Conservation (phyloP, 1,139 yeast genomes). For the Spathaspora sp. region DNA sequence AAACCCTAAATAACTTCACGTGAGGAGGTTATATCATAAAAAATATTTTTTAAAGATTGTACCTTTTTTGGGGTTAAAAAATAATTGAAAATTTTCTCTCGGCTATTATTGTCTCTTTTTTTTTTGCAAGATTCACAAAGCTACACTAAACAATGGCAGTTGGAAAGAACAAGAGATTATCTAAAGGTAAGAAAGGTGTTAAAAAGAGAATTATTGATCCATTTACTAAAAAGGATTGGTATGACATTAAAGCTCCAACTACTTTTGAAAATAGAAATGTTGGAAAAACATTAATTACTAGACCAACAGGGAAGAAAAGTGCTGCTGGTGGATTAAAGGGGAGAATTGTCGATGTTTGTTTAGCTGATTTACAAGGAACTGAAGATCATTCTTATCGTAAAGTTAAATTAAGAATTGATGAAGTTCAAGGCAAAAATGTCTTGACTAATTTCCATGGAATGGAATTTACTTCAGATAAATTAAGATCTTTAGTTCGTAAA, state of each 20-base stretch:
- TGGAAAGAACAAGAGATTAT: constrained; percentile 54
- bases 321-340: constrained; percentile 56
- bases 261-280: constrained; percentile 52
- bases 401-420: constrained; percentile 53
- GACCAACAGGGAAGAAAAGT: constrained; percentile 51
- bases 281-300: constrained; percentile 53
- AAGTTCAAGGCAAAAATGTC: constrained; percentile 54
- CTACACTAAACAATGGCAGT: constrained; percentile 53
- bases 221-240: constrained; percentile 54
- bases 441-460: constrained; percentile 55
- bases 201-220: constrained; percentile 55
- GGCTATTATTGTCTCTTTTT: not conserved
- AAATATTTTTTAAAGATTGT: not conserved
- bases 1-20: not conserved
- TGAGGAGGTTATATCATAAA: not conserved
- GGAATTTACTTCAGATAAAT: constrained; percentile 51
- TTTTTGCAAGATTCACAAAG: not conserved
- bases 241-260: constrained; percentile 52
- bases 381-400: constrained; percentile 55
- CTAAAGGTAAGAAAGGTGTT: constrained; percentile 53
- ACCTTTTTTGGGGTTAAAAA: too few species aligned
- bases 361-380: constrained; percentile 53
- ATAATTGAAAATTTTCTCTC: not conserved
- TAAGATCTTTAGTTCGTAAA: constrained; percentile 53
- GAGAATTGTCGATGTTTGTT: constrained; percentile 49